These are phyloP conservation scores for Periconia digitata DNA, from an alignment of 2,329 filamentous ascomycete genomes.

Conservation along the genomic window DNA sequence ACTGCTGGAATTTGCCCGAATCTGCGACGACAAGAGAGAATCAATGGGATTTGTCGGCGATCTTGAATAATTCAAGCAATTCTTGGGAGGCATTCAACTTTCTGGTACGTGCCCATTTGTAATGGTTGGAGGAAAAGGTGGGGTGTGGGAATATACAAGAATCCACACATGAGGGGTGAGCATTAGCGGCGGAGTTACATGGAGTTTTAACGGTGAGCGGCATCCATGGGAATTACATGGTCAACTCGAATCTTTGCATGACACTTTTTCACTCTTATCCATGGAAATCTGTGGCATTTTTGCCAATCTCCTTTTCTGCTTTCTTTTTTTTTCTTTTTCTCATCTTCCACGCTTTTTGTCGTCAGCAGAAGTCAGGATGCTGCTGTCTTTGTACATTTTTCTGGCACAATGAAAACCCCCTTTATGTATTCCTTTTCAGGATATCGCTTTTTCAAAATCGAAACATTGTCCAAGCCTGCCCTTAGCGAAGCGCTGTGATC, in stretches of 20 bases:
- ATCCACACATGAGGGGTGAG: not conserved
- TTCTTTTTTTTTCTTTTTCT: too few relatives aligned
- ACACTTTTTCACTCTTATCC: not conserved
- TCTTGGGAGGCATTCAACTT: not conserved
- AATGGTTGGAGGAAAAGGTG: not conserved
- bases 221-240: not conserved
- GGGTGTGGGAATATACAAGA: not conserved
- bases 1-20: constrained; percentile 47
- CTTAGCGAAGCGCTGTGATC: too few relatives aligned
- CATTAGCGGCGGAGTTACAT: constrained; percentile 2
- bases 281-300: not conserved
- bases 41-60: constrained; percentile 42
- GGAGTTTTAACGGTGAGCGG: not conserved
- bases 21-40: constrained; percentile 47
- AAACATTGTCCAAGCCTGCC: too few relatives aligned
- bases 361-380: not conserved
- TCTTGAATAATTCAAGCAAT: not conserved
- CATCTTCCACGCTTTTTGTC: not conserved
- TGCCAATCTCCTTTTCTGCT: too few relatives aligned
- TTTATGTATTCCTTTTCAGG: too few relatives aligned
- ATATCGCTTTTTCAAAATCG: too few relatives aligned
- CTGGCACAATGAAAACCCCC: not conserved
- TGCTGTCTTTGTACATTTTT: not conserved
- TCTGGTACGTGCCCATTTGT: too few relatives aligned
- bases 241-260: not conserved